A percentile compares a stretch with the other conserved stretches of the same genome.
These are phyloP conservation scores for Colletotrichum phormii DNA, from an alignment of 2,329 filamentous ascomycete species.

Conservation along the genomic window DNA sequence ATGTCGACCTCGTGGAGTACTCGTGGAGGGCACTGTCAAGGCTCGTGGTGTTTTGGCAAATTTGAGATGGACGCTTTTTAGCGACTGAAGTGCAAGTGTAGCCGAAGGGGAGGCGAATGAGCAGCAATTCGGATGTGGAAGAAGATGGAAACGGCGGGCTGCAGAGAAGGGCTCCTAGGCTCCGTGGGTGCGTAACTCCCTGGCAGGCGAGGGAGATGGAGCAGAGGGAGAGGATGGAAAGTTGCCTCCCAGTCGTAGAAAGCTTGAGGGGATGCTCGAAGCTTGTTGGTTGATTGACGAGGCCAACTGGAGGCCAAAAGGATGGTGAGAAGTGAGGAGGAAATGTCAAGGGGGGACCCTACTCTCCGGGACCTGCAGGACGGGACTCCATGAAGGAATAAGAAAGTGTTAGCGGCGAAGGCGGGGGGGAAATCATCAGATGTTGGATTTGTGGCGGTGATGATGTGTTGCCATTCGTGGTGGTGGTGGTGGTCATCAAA, in stretches of 20 bases:
- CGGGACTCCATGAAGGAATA: slow-evolving; percentile 4
- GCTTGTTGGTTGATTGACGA: no score
- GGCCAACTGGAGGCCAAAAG: no score
- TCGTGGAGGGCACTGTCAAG: neutral
- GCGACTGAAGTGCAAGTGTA: neutral
- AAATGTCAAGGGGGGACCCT: slow-evolving; percentile 12
- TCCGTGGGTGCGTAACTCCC: neutral
- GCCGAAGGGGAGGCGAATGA: neutral
- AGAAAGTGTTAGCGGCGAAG: slow-evolving; percentile 1
- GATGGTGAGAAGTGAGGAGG: neutral
- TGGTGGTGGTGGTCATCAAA: neutral
- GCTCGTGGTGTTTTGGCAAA: neutral
- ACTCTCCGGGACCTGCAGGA: slow-evolving; percentile 12
- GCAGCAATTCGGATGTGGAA: neutral
- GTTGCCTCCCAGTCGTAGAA: no score
- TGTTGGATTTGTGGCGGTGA: neutral
- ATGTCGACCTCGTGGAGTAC: neutral
- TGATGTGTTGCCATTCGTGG: neutral
- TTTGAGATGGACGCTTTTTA: neutral
- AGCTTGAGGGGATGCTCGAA: neutral
- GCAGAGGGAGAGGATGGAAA: neutral
- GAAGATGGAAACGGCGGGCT: neutral
- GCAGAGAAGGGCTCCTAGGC: neutral
- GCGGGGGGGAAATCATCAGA: slow-evolving; percentile 3
- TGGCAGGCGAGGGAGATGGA: neutral